These are phyloP conservation scores for Gossypium stocksii DNA, from an alignment of 345 rosid species.

Conservation along the genomic window DNA sequence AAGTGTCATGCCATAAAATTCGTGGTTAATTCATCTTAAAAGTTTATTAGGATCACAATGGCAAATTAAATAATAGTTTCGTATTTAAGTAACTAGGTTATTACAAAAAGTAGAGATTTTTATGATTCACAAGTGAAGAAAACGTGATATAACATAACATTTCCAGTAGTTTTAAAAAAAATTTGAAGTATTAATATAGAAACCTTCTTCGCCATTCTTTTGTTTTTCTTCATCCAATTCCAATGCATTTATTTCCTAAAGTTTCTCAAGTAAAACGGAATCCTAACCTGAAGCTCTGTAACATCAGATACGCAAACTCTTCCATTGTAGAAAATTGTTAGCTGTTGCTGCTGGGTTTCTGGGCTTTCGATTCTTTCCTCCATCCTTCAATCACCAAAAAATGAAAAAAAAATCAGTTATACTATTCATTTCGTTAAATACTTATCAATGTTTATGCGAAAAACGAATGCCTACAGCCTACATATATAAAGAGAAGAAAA, in stretches of 20 bases:
- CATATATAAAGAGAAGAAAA: background rate
- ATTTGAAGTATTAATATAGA: no score
- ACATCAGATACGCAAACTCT: slow-evolving; percentile 40
- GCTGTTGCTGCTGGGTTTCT: slow-evolving; percentile 23
- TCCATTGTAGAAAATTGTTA: slow-evolving; percentile 51
- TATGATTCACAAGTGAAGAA: no score
- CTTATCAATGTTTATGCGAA: background rate
- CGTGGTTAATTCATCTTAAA: background rate
- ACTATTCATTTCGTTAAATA: background rate
- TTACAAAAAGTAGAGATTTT: background rate
- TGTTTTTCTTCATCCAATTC: background rate
- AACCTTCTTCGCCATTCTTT: no score
- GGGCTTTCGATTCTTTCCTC: slow-evolving; percentile 20
- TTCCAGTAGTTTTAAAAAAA: no score
- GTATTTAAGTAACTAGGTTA: no score
- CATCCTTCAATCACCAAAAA: slow-evolving; percentile 12
- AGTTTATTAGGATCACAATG: no score
- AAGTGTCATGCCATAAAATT: no score
- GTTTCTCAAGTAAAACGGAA: background rate
- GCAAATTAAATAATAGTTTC: no score
- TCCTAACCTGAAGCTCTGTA: slow-evolving; percentile 39
- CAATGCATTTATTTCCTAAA: background rate
- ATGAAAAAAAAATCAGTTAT: background rate
- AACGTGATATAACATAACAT: background rate
- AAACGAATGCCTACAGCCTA: no score